Conservation (phyloP, 345 rosid genomes). For the Syzygium grande region DNA sequence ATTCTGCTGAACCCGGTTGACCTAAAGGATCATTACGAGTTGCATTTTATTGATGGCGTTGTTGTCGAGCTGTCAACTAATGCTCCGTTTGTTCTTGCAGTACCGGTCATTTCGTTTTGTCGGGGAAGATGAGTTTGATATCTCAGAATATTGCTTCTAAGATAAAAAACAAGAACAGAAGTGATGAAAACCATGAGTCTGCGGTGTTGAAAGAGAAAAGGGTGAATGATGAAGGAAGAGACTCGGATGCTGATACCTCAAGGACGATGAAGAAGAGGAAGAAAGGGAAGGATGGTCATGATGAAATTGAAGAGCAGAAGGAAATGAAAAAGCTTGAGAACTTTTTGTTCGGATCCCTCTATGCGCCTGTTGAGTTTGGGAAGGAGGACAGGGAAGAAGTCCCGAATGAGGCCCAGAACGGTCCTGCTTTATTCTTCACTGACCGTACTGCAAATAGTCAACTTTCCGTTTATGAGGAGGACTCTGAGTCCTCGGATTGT, state of each 20-base stretch:
- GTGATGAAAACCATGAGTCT: conserved; percentile 18
- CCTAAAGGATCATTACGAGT: not conserved
- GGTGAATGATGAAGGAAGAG: conserved; percentile 21
- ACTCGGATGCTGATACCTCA: conserved; percentile 16
- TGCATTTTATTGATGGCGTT: not conserved
- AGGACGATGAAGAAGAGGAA: conserved; percentile 55
- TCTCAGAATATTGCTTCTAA: conserved; percentile 48
- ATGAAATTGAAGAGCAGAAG: conserved; percentile 38
- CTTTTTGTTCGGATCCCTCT: conserved; percentile 65
- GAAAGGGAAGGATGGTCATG: conserved; percentile 20
- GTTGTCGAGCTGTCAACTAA: not conserved
- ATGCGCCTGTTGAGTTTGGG: conserved; percentile 72
- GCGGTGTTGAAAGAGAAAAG: conserved; percentile 8
- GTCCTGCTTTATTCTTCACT: conserved; percentile 46
- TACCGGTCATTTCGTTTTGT: not conserved
- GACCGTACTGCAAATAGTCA: conserved; percentile 37
- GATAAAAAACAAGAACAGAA: conserved; percentile 8
- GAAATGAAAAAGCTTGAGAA: conserved; percentile 74
- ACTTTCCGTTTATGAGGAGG: conserved; percentile 25
- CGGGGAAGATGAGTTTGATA: conserved; percentile 44
- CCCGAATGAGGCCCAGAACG: conserved; percentile 13
- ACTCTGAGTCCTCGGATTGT: conserved; percentile 19
- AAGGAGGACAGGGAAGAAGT: conserved; percentile 25
- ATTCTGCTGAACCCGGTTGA: not conserved
- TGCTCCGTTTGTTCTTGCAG: not conserved